Evolutionary conservation across 257 asterid species (phyloP), one percentile per base, ranked within the genome.

Genomic region (Solanum pimpinellifolium): DNA sequence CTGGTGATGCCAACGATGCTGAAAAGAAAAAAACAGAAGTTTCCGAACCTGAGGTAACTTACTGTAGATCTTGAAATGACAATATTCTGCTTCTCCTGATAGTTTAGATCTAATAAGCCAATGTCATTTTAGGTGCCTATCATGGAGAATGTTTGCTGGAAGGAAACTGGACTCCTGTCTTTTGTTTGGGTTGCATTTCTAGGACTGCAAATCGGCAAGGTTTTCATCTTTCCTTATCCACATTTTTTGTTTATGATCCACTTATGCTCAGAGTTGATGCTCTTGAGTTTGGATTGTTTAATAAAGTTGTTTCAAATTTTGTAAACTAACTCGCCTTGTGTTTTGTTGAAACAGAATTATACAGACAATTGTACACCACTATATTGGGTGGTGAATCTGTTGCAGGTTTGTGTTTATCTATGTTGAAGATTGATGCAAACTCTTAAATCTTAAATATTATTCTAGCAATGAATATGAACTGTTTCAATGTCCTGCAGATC

Each of bases 161-260:
- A 94, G 92, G 98, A 97, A 88, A 90, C 92, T 37, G 96, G 98
- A 90, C 98, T 97, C 90, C 97, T 97, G 68, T 56, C 29, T 86
- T 92, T 95, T 23, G 99, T 95, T 68, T 97, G 99, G 99, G n/a
- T 95, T 41, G 90, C 95, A 11, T 97, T 93, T 90, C 98, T 97
- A 83, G 96, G 88, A 13, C 91, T 97, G 69, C 99, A 97, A 87
- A 72, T 97, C 87, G 83, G 86, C 89, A 97, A 97, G 99, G 99
- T 97, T 72, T 86, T 72, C 88, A 78, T 86, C 27, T 62, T 60
- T 84, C 83, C 15, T 18, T 86, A 69, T 60, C 47, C 21, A n/a
- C 76, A 33, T 68, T 11, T 11, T 87, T 73, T 47, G 35, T 68
- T 49, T 49, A 81, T 49, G 69, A 29, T 81, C 20, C 16, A 49